Base-by-base conservation (phyloP, 2,329 filamentous ascomycete species). In the Cladosporium sp. region DNA sequence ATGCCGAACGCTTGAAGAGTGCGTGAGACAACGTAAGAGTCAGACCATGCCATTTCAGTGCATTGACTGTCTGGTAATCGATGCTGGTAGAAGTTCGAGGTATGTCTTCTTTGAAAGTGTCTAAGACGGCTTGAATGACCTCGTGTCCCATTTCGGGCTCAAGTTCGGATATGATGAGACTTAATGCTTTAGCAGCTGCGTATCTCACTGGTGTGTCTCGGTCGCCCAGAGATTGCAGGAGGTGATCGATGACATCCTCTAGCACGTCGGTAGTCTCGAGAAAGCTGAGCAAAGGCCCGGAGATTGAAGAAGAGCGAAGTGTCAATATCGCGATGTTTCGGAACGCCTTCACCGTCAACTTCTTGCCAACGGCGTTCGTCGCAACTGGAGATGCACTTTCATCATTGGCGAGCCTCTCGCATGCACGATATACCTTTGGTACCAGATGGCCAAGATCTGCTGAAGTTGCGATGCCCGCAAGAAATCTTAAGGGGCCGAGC, bases 171-270 rank as follows among this genome's bases (percentile, higher is more conserved):
- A 91, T 86, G 57, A 97, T 83, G 47, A 95, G 80, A 68, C 90
- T 95, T 38, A 97, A 79, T 3, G 90, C 88, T 70, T 99, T 99
- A 67, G 90, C 96, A 17, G 92, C 89, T 27, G 92, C 87, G 60
- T 96, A 82, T 32, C 93, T 80, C 11, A 99, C 91, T 0, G 90
- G 89, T 0, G 91, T 96, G 62, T 97, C 91, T 54, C 88, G 88
- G 66, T 99, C 93, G 2, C 83, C 83, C 1, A 97, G 74, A 11
- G 80, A 79, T 53, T 89, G 85, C 2, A 99, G 77, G 3, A 96
- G 77, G 61, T 88, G 84, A 47, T 90, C 87, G 58, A 99, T 89
- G 4, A 87, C 81, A 24, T 85, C 84, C 70, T 97, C 92, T 13
- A 95, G 50, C 68, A 64, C 60, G 15, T 61, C 59, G 1, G 66